phyloP scores from a whole-genome alignment of 139 green algal species.

The Nannochloris sp. region DNA sequence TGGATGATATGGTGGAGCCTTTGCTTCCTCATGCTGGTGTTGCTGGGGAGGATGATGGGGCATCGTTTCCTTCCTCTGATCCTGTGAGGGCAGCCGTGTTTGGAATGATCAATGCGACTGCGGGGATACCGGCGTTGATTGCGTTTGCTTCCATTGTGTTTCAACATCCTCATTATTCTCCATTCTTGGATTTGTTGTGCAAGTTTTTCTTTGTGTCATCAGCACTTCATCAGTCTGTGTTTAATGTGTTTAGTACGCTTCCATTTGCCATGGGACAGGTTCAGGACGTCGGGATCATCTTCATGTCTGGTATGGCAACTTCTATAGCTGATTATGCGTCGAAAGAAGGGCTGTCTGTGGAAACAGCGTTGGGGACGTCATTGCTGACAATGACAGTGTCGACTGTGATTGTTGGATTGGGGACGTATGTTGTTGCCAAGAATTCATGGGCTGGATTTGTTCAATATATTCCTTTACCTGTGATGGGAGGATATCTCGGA shows the following conservation, averaged over 20 bases:
- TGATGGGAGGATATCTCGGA: conserved; percentile 62
- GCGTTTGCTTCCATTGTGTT: conserved; percentile 65
- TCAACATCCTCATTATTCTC: conserved; percentile 16
- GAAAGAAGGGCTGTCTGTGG: conserved; percentile 9
- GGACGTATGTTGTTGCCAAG: conserved; percentile 38
- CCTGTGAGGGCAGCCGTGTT: conserved; percentile 11
- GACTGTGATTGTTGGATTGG: conserved; percentile 49
- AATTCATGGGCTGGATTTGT: conserved; percentile 47
- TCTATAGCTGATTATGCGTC: conserved; percentile 33
- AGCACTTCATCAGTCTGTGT: conserved; percentile 57
- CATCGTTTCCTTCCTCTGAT: background rate
- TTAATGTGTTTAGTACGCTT: conserved; percentile 39
- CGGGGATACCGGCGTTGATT: conserved; percentile 62
- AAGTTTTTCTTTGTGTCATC: conserved; percentile 49
- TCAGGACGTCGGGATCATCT: conserved; percentile 45
- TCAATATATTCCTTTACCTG: conserved; percentile 63
- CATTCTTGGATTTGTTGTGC: conserved; percentile 42
- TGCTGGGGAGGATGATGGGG: background rate
- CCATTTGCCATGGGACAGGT: conserved; percentile 63
- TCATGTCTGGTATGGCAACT: conserved; percentile 61
- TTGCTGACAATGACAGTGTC: conserved; percentile 48
- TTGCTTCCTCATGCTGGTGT: background rate
- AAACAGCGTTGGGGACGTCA: conserved; percentile 43
- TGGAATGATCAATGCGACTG: conserved; percentile 48
- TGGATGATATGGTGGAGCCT: background rate